Percentiles rank a stretch among this genome's conserved stretches.
These are phyloP conservation scores for Vaccinium corymbosum DNA, from an alignment of 148 eudicot genomes.

Conservation along the genomic window DNA sequence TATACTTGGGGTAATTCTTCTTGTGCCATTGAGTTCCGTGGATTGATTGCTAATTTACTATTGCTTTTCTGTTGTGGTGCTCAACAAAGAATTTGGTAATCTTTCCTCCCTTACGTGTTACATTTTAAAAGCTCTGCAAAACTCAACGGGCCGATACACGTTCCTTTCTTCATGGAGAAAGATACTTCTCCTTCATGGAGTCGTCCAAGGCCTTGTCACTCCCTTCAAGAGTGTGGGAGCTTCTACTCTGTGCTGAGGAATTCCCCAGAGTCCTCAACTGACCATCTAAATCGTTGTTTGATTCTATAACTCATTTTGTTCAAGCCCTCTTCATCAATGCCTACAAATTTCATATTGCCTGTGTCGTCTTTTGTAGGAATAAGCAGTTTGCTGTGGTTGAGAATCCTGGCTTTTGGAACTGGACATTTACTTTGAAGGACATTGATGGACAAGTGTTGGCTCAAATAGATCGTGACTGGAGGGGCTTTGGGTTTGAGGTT, in stretches of 20 bases:
- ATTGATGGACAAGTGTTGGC: conserved; percentile 75
- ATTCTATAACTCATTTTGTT: background rate
- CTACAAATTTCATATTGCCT: background rate
- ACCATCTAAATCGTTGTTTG: background rate
- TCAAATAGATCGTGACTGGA: conserved; percentile 94
- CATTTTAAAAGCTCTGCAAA: background rate
- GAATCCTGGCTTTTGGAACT: conserved; percentile 92
- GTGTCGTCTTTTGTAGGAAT: conserved; percentile 39
- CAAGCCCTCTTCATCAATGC: background rate
- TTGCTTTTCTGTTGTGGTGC: background rate
- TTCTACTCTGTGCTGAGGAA: background rate
- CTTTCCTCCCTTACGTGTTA: background rate
- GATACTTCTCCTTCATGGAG: background rate
- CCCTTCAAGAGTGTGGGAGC: background rate
- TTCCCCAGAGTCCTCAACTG: background rate
- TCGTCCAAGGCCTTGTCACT: background rate
- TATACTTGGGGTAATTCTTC: conserved; percentile 73
- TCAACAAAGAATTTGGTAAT: background rate
- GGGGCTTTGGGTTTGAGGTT: conserved; percentile 99
- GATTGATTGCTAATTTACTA: background rate
- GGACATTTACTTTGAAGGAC: conserved; percentile 96
- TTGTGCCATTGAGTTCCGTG: background rate
- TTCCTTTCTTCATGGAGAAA: background rate
- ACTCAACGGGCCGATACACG: background rate
- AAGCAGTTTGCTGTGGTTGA: conserved; percentile 94